These are phyloP conservation scores for Nevesoporus exiguus DNA, from an alignment of 768 basidiomycete genomes.

Conservation along the genomic window DNA sequence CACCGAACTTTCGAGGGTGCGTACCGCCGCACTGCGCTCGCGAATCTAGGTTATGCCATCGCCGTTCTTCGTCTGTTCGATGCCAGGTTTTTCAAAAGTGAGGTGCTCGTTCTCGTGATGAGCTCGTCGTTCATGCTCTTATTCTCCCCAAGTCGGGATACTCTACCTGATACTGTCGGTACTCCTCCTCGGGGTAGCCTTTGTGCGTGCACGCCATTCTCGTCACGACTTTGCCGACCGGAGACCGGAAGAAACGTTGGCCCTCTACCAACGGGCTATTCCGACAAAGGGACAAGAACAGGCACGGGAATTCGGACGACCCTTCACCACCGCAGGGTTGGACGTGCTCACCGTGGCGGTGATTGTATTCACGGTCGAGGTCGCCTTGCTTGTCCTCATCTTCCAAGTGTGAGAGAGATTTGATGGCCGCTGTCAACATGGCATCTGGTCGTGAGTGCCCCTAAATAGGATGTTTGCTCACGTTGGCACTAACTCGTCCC, in stretches of 20 bases:
- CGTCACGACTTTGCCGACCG: constrained; percentile 76
- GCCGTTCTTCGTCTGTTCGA: constrained; percentile 81
- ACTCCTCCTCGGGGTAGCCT: constrained; percentile 56
- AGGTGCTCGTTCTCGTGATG: constrained; percentile 17
- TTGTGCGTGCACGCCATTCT: constrained; percentile 60
- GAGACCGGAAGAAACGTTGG: constrained; percentile 31
- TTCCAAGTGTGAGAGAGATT: constrained; percentile 29
- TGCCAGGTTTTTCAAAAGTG: constrained; percentile 66
- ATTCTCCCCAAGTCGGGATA: constrained; percentile 51
- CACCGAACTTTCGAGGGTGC: constrained; percentile 83
- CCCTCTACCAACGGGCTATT: constrained; percentile 37
- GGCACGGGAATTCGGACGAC: constrained; percentile 65
- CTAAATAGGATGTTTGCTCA: not conserved
- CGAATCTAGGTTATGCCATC: constrained; percentile 68
- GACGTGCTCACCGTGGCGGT: constrained; percentile 54
- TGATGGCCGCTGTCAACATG: constrained; percentile 16
- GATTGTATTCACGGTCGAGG: constrained; percentile 61
- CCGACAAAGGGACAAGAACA: constrained; percentile 60
- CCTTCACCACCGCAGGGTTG: constrained; percentile 80
- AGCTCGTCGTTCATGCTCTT: not conserved
- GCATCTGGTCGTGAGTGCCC: constrained; percentile 6
- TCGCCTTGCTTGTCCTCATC: constrained; percentile 63
- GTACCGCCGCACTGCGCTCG: constrained; percentile 72
- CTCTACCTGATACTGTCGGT: constrained; percentile 61
- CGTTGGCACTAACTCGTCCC: not conserved